Base-by-base conservation (phyloP, 1,284 basidiomycete genomes). In the Lentinus polychrous region DNA sequence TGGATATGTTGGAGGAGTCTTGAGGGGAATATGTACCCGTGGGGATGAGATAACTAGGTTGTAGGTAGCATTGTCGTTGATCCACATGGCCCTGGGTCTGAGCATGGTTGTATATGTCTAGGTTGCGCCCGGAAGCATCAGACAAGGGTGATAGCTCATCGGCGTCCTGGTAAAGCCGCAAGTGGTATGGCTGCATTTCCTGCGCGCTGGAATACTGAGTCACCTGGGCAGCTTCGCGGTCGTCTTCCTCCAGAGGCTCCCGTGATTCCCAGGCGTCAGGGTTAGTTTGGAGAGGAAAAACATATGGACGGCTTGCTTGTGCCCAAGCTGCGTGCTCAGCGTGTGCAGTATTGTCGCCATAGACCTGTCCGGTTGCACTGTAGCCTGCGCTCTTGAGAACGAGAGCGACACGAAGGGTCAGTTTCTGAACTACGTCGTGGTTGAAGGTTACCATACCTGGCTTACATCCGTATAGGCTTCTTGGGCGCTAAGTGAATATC, bases 91-190 rank as follows among this genome's bases (percentile, higher is more conserved):
- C 39, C 20, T 40, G 39, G 14, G 14, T 12, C 37, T 38, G 37
- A 8, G 37, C 37, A 17, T 38, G 20, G 15, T 12, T 8, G 22
- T 23, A 20, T 8, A 40, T 18, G 18, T 37, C 35, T 4, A 27
- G 27, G 10, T 27, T 27, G 27, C 27, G 39, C 39, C n/a, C 27
- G 5, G 45, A 39, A 22, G 27, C n/a, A 27, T 48, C 46, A 27
- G 46, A 48, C 37, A 48, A 22, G n/a, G 46, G 46, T 11, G 46
- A 48, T 17, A 48, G 15, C n/a, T 33, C 36, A 7, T 20, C 36
- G 18, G 18, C 36, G 32, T 24, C 14, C 6, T 32, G 24, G 23
- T 8, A 41, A n/a, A 41, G 14, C 18, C 35, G 5, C 35, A 37
- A 12, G 35, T n/a, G 35, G 14, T 37, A 23, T 40, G 39, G 20